Evolutionary conservation across 495 filamentous ascomycete genomes (phyloP).

Genomic region (Podospora appendiculata): DNA sequence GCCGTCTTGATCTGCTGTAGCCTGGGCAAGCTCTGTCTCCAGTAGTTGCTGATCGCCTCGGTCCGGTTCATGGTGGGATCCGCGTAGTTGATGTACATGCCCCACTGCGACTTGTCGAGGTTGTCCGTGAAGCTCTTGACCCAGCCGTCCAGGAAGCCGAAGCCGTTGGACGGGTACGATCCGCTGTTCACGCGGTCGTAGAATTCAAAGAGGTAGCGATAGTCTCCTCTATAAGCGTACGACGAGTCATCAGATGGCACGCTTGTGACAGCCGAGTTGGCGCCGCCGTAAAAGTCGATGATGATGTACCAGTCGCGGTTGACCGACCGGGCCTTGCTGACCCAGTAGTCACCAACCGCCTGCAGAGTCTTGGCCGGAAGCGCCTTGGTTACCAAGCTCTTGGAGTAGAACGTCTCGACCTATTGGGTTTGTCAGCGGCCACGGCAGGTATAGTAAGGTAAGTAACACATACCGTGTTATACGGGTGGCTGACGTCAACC

Average conservation of each 20-base stretch:
- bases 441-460: no score
- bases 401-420: constrained; percentile 41
- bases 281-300: constrained; percentile 36
- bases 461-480: constrained; percentile 29
- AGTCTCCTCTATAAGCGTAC: constrained; percentile 28
- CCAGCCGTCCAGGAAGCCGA: constrained; percentile 33
- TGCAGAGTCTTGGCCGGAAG: constrained; percentile 24
- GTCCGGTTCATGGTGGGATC: constrained; percentile 30
- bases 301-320: constrained; percentile 36
- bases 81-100: constrained; percentile 43
- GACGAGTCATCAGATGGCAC: constrained; percentile 19
- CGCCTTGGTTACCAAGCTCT: constrained; percentile 32
- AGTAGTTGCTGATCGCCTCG: constrained; percentile 39
- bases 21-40: constrained; percentile 41
- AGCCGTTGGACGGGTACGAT: constrained; percentile 22
- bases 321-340: constrained; percentile 25
- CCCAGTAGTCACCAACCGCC: constrained; percentile 34
- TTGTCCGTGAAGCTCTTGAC: constrained; percentile 25
- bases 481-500: constrained; percentile 35
- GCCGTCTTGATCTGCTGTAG: constrained; percentile 46
- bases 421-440: constrained; percentile 5
- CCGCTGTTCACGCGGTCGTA: constrained; percentile 25
- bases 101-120: constrained; percentile 24
- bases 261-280: constrained; percentile 34
- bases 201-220: constrained; percentile 33